Conservation (phyloP, 805 yeast genomes). For the Wickerhamomyces ciferrii region DNA sequence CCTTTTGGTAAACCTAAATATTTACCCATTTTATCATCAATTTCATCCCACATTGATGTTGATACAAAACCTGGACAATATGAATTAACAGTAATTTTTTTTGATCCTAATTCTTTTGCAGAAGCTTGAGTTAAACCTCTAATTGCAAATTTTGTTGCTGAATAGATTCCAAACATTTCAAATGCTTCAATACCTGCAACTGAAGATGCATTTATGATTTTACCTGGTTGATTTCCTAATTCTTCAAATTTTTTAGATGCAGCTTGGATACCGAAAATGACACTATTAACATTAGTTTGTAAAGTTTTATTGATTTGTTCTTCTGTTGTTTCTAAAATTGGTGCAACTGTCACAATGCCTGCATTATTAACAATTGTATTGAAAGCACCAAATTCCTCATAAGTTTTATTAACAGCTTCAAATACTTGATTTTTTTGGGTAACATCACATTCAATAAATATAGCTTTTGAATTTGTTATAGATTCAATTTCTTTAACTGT, state of each 20-base stretch:
- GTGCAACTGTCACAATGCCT: conserved; percentile 25
- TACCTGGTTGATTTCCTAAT: conserved; percentile 25
- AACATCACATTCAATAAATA: conserved; percentile 21
- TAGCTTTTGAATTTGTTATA: conserved; percentile 11
- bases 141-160: conserved; percentile 33
- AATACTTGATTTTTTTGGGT: conserved; percentile 11
- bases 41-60: conserved; percentile 31
- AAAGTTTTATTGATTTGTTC: conserved; percentile 21
- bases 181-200: conserved; percentile 28
- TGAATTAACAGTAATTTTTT: conserved; percentile 31
- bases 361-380: conserved; percentile 33
- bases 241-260: conserved; percentile 24
- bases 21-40: conserved; percentile 22
- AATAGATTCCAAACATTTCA: conserved; percentile 26
- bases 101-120: conserved; percentile 31
- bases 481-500: conserved; percentile 18
- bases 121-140: conserved; percentile 30
- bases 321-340: conserved; percentile 22
- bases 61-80: conserved; percentile 35
- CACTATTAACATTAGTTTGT: conserved; percentile 26
- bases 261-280: conserved; percentile 29
- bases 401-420: conserved; percentile 23
- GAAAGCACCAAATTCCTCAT: conserved; percentile 25
- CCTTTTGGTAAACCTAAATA: conserved; percentile 23
- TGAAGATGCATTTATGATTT: conserved; percentile 33